Conservation (phyloP, 441 rosid genomes). For the Eruca vesicaria region DNA sequence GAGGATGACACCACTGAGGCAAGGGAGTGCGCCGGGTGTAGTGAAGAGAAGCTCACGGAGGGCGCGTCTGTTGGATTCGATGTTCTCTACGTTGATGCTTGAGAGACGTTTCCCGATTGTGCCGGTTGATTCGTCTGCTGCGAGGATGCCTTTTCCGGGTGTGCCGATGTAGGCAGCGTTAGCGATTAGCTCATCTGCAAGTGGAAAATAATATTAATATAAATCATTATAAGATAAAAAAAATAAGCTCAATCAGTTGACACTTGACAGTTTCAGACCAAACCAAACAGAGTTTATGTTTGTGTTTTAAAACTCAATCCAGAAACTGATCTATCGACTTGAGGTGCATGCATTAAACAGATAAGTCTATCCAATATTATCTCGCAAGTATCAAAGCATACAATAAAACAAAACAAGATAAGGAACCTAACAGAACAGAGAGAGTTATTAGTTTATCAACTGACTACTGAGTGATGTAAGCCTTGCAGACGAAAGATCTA, state of each 20-base stretch:
- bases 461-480: too few species aligned
- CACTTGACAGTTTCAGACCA: not conserved
- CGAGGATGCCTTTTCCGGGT: slow-evolving; percentile 68
- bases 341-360: too few species aligned
- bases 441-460: too few species aligned
- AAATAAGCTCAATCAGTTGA: too few species aligned
- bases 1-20: slow-evolving; percentile 84
- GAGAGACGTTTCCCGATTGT: slow-evolving; percentile 89
- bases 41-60: slow-evolving; percentile 92
- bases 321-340: too few species aligned
- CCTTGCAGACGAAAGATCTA: too few species aligned
- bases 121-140: slow-evolving; percentile 92
- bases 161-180: slow-evolving; percentile 62
- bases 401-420: too few species aligned
- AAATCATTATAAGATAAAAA: not conserved
- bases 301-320: too few species aligned
- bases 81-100: slow-evolving; percentile 86
- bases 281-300: too few species aligned
- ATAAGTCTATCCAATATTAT: too few species aligned
- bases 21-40: slow-evolving; percentile 66
- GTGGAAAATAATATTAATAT: not conserved
- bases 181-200: slow-evolving; percentile 53
- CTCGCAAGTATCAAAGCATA: too few species aligned
- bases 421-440: too few species aligned
- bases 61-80: slow-evolving; percentile 77